A percentile compares a stretch with the other conserved stretches of the same genome.
Conservation (phyloP, 2,329 filamentous ascomycete species). For the Phaeophleospora eucalypticola region DNA sequence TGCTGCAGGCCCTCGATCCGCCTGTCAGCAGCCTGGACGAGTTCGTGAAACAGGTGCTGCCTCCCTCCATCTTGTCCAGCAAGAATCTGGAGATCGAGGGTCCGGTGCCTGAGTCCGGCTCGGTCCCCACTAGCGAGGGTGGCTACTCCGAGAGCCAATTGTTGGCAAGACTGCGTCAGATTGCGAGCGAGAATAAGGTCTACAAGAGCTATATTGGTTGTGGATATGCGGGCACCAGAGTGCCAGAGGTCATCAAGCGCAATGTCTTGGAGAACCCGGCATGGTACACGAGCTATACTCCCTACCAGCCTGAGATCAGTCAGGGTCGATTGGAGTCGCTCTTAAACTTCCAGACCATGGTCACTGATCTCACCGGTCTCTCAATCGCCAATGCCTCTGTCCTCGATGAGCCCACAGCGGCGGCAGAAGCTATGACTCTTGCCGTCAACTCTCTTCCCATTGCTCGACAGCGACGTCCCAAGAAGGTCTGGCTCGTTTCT, state of each 20-base stretch:
- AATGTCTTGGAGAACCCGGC: slow-evolving; percentile 90
- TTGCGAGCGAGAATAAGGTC: slow-evolving; percentile 59
- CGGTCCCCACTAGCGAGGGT: slow-evolving; percentile 34
- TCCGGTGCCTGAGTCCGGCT: slow-evolving; percentile 41
- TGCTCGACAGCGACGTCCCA: slow-evolving; percentile 66
- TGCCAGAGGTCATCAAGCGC: slow-evolving; percentile 84
- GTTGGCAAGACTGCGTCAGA: slow-evolving; percentile 50
- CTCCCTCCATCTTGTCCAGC: slow-evolving; percentile 69
- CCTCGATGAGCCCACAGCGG: slow-evolving; percentile 86
- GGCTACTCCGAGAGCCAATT: slow-evolving; percentile 59
- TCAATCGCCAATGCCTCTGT: slow-evolving; percentile 87
- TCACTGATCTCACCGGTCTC: slow-evolving; percentile 80
- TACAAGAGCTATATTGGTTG: slow-evolving; percentile 72
- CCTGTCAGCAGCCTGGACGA: slow-evolving; percentile 70
- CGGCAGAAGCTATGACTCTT: slow-evolving; percentile 93
- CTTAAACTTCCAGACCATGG: slow-evolving; percentile 92
- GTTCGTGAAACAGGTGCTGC: slow-evolving; percentile 81
- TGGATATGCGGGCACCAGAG: slow-evolving; percentile 83
- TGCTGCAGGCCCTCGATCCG: slow-evolving; percentile 76
- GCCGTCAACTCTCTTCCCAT: slow-evolving; percentile 71
- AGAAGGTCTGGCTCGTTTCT: slow-evolving; percentile 81
- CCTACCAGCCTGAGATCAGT: slow-evolving; percentile 95
- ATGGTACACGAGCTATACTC: slow-evolving; percentile 98
- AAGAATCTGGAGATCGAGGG: slow-evolving; percentile 57
- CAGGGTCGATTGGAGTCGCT: slow-evolving; percentile 89